Base-by-base conservation (phyloP, 768 basidiomycete genomes). In the Albatrellus ellisii region DNA sequence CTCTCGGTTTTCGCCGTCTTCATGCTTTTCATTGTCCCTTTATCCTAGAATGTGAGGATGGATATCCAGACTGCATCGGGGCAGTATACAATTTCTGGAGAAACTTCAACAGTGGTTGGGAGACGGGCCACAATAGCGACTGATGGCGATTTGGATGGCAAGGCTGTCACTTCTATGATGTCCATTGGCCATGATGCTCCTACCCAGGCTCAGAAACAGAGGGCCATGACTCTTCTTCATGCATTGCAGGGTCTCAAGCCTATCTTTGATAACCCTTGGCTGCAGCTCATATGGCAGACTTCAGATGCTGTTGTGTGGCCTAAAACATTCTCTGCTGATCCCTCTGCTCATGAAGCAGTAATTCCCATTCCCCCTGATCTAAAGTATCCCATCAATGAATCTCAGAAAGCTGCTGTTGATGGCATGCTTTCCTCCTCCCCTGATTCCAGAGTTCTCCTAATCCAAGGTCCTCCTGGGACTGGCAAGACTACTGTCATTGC, bases 121-220 rank as follows among this genome's bases (percentile, higher is more conserved):
- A 45, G 46, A 3, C 17, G n/a, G 14, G 35, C 60, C 24, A 25
- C 17, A 10, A 27, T 69, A 2, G 42, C 47, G 14, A 46, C 54
- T 21, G 21, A 32, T 11, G 54, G 48, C 46, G 29, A 50, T 41
- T 43, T 65, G 39, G 42, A 56, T 57, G 52, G 63, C 44, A 56
- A 60, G 54, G 28, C 1, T 1, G 1, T 60, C 25, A 42, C 52
- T 0, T 55, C 55, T 5, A 61, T 83, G 18, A 67, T 59, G 20
- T 65, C 77, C 8, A 62, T 66, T 47, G 80, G 78, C 0, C 67
- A 64, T 26, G 77, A 70, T 32, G 67, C 61, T 28, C 72, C 70
- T 1, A 85, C 82, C 2, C 53, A 50, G 15, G 78, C 82, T 20
- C 79, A 83, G 46, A 56, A 57, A 4, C 62, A 66, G 34, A 67